Conservation (phyloP, 371 early-diverging fungal species). For the Rhizopus delemar region DNA sequence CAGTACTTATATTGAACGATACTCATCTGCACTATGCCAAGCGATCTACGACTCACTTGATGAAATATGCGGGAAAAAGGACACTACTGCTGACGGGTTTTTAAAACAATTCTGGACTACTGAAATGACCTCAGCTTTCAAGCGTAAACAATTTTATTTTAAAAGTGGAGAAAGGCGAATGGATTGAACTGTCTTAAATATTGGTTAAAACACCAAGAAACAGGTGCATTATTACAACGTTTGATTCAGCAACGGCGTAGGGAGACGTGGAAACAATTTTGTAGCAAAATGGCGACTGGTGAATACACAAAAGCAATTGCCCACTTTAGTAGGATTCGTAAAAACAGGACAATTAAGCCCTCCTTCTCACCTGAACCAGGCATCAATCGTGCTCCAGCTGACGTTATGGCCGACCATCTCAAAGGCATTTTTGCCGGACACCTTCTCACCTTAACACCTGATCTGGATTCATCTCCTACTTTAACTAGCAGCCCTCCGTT, state of each 20-base stretch:
- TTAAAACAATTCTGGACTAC: constrained; percentile 7
- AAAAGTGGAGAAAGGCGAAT: constrained; percentile 12
- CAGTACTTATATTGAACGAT: neutral
- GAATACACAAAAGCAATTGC: constrained; percentile 10
- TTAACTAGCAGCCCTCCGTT: too few species aligned
- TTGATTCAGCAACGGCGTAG: constrained; percentile 1
- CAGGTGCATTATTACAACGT: constrained; percentile 6
- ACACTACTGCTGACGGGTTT: neutral
- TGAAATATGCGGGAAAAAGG: neutral
- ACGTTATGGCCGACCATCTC: constrained; percentile 10
- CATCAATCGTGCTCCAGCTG: constrained; percentile 2
- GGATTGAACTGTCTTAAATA: constrained; percentile 10
- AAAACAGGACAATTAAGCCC: too few species aligned
- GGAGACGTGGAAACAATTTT: constrained; percentile 23
- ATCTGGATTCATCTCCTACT: too few species aligned
- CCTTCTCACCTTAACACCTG: neutral
- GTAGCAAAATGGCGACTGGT: constrained; percentile 3
- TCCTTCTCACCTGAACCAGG: neutral
- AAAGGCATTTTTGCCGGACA: constrained; percentile 2
- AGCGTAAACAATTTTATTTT: constrained; percentile 11
- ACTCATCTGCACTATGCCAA: neutral
- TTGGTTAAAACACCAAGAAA: constrained; percentile 19
- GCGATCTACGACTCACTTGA: neutral
- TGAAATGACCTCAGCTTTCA: constrained; percentile 1
- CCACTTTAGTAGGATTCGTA: too few species aligned